Percentiles rank a stretch among this genome's conserved stretches.
Evolutionary conservation across 2,329 filamentous ascomycete genomes (phyloP).

Genomic region (Pseudogymnoascus sp.): DNA sequence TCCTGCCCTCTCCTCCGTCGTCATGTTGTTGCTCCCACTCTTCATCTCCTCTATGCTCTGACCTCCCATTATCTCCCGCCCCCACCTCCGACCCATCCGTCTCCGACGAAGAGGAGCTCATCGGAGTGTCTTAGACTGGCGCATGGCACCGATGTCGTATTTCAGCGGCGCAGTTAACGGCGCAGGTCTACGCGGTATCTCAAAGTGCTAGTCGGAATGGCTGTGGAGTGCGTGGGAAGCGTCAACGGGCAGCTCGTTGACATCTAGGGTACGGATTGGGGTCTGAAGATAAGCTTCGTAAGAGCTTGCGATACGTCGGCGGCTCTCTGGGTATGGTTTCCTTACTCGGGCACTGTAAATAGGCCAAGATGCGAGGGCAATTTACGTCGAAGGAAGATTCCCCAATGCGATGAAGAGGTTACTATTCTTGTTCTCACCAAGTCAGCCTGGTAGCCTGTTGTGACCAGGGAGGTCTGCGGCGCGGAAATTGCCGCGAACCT

Average conservation of each 20-base stretch:
- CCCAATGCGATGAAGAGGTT: not conserved
- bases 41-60: constrained; percentile 16
- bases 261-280: constrained; percentile 3
- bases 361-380: not conserved
- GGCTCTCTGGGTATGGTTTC: not conserved
- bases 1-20: constrained; percentile 35
- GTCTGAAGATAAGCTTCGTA: not conserved
- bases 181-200: not conserved
- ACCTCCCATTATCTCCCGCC: constrained; percentile 37
- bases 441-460: constrained; percentile 3
- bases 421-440: not conserved
- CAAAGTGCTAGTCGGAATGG: not conserved
- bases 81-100: constrained; percentile 46
- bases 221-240: not conserved
- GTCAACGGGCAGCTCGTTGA: not conserved
- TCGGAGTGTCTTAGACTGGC: constrained; percentile 38
- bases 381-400: not conserved
- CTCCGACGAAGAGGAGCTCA: constrained; percentile 61
- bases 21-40: constrained; percentile 19
- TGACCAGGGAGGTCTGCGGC: constrained; percentile 1
- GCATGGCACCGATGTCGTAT: constrained; percentile 23
- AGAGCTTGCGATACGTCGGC: not conserved
- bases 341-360: not conserved
- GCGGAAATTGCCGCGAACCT: constrained; percentile 7
- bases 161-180: constrained; percentile 12